Evolutionary conservation across 768 basidiomycete genomes (phyloP).

Genomic region (Solioccasus polychromus): DNA sequence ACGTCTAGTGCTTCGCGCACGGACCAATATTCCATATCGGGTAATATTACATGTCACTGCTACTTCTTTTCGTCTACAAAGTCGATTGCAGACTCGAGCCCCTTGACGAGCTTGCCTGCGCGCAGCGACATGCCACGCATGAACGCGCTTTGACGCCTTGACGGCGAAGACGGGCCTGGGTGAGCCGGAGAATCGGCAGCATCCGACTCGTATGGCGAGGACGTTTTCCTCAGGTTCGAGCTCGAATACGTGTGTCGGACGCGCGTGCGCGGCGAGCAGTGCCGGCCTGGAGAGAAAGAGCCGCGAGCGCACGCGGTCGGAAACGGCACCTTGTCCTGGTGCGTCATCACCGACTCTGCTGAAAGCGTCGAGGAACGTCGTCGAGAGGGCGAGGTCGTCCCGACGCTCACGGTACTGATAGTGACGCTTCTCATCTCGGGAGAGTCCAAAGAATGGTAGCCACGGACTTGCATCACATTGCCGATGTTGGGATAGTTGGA

Average conservation of each 20-base stretch:
- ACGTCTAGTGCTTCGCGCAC: slow-evolving; percentile 1
- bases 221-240: slow-evolving; percentile 22
- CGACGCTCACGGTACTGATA: slow-evolving; percentile 27
- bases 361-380: slow-evolving; percentile 29
- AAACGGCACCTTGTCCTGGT: slow-evolving; percentile 3
- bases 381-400: slow-evolving; percentile 6
- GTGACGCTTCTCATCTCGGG: slow-evolving; percentile 13
- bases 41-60: too few species aligned
- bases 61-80: slow-evolving; percentile 34
- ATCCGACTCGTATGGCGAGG: slow-evolving; percentile 14
- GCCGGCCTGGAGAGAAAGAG: background rate
- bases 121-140: slow-evolving; percentile 34
- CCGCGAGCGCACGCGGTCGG: slow-evolving; percentile 1
- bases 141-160: slow-evolving; percentile 29
- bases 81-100: slow-evolving; percentile 40
- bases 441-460: background rate
- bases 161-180: slow-evolving; percentile 10
- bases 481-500: slow-evolving; percentile 23
- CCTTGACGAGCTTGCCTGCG: slow-evolving; percentile 35
- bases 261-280: background rate
- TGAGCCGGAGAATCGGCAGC: background rate
- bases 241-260: slow-evolving; percentile 26
- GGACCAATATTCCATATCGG: slow-evolving; percentile 5
- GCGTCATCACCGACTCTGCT: slow-evolving; percentile 2
- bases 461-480: slow-evolving; percentile 14